Evolutionary conservation across 108 stramenopile genomes (phyloP), one percentile per base, ranked within the genome.

Genomic region (Skeletonema tropicum): DNA sequence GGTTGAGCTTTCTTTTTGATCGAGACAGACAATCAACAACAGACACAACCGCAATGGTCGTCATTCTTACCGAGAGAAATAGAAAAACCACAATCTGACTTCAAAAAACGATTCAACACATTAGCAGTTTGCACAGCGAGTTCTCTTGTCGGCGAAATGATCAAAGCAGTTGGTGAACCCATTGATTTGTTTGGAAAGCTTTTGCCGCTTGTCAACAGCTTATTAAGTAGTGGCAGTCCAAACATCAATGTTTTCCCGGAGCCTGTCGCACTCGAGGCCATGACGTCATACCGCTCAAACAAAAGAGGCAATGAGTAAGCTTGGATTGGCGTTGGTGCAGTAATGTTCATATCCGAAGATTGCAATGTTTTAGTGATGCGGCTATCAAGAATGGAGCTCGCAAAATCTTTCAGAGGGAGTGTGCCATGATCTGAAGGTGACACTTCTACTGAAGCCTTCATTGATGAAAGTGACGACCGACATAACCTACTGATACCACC

Each of bases 81-180:
- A 17, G 19, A 49, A 49, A 49, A 1, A 0, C 19, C 48, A 49
- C 19, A n/a, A 35, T 35, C 60, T 3, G 29, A 29, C 3, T 60
- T 60, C 19, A 33, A 1, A 29, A 61, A 61, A n/a, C 6, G 17
- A 30, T 68, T 29, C 41, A 68, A 30, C 42, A 68, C 67, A 3
- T 29, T 12, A n/a, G 38, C n/a, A 31, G 63, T 71, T 66, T 39
- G 71, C 36, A 19, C 33, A 52, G 42, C 25, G 14, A 57, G 71
- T 76, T 52, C 86, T 80, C 31, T 82, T 65, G 30, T 87, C 81
- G 38, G 90, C 88, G 21, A 93, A 90, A 10, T 91, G 91, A 72
- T 92, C 57, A 33, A 81, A 87, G 33, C 85, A 78, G 26, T 89
- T 77, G 42, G 84, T 71, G 9, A 72, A 49, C 23, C 39, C 3